Base-by-base conservation (phyloP, 2,329 filamentous ascomycete species). In the Pyrenochaeta sp. region DNA sequence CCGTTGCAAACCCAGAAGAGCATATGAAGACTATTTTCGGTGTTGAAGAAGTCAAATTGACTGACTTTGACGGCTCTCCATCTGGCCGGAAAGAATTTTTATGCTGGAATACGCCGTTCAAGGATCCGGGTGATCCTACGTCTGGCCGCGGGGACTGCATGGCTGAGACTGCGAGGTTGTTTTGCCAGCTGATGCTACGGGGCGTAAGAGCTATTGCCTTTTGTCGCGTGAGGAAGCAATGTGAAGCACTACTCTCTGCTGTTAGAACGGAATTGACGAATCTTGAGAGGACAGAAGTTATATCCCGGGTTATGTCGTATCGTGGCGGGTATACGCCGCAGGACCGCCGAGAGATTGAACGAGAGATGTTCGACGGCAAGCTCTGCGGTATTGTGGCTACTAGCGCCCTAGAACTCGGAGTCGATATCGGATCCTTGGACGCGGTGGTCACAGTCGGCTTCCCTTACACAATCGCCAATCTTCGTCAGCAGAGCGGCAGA, bases 11-110 rank as follows among this genome's bases (percentile, higher is more conserved):
- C 71, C 95, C 95, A 0, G 84, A 91, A 66, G 85, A 92, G 68
- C 95, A 99, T 74, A 98, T 99, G 86, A 89, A 88, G 76, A 92
- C 92, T 0, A 91, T 99, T n/a, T 97, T 98, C 66, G 94, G 94
- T 0, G 85, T 97, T 6, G 86, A 93, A 0, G 83, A 93, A 62
- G 91, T 97, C 13, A 87, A 85, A 56, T 78, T 98, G 44, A 90
- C 94, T 0, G 93, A 97, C 71, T 93, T 91, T 70, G 95, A 99
- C 72, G 95, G 95, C 1, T 97, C 93, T 0, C 95, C 95, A 0
- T 92, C 92, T 5, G 92, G 94, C 0, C 85, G 92, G 24, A 98
- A 98, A 74, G 94, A 98, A 71, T 98, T 98, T 56, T 73, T 99
- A 6, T 98, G 93, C 77, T 99, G 95, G 95, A 98, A 99, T 69